phyloP scores from a whole-genome alignment of 768 basidiomycete genomes.

The Plicaturopsis crispa region DNA sequence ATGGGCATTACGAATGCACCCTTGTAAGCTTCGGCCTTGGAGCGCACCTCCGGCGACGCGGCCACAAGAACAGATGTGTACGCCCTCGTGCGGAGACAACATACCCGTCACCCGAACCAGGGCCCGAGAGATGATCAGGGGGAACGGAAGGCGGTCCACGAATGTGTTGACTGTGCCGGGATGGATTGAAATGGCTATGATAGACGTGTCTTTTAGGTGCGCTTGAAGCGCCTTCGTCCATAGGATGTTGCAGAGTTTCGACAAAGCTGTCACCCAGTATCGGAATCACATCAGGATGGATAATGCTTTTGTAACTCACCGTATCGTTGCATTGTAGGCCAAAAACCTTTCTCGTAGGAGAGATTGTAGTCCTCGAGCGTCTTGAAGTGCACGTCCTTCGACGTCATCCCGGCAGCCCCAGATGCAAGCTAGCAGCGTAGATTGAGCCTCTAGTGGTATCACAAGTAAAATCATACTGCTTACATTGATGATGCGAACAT shows the following conservation, averaged over 20 bases:
- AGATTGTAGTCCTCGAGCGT: neutral
- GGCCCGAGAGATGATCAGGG: neutral
- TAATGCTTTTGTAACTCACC: neutral
- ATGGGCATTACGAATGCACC: slow-evolving; percentile 29
- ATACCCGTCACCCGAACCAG: neutral
- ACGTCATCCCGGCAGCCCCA: neutral
- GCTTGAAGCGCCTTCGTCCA: neutral
- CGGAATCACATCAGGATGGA: neutral
- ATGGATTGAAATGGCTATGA: slow-evolving; percentile 24
- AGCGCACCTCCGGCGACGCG: slow-evolving; percentile 24
- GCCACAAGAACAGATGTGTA: slow-evolving; percentile 32
- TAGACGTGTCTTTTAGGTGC: slow-evolving; percentile 15
- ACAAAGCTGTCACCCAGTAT: neutral
- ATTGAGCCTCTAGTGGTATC: too few relatives aligned
- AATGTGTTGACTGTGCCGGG: slow-evolving; percentile 29
- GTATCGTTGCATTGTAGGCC: neutral
- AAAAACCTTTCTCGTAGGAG: neutral
- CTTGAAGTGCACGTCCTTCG: slow-evolving; percentile 3
- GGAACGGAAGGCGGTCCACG: neutral
- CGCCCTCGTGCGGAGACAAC: slow-evolving; percentile 21
- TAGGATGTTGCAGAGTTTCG: neutral
- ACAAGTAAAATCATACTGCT: slow-evolving; percentile 8
- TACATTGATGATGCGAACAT: slow-evolving; percentile 58
- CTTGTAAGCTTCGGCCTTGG: slow-evolving; percentile 24
- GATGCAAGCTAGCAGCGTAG: neutral